Evolutionary conservation across 495 filamentous ascomycete species (phyloP).

Genomic region (Podospora tetraspora): DNA sequence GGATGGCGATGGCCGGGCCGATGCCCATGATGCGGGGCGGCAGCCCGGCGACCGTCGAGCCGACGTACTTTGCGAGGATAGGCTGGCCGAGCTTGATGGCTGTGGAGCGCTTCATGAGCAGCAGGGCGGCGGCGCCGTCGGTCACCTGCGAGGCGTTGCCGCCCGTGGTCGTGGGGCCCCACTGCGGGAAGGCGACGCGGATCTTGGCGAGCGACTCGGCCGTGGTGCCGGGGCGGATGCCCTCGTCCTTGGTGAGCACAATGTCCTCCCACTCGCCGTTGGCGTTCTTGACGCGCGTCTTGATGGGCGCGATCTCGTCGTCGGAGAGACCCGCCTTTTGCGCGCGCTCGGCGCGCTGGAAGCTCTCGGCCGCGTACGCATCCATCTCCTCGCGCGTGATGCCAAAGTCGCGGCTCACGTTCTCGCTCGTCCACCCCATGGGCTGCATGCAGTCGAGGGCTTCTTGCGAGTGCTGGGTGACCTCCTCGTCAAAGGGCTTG

Average conservation of each 20-base stretch:
- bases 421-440: conserved; percentile 98
- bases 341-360: conserved; percentile 75
- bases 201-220: conserved; percentile 78
- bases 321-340: conserved; percentile 92
- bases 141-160: conserved; percentile 97
- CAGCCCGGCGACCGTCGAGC: conserved; percentile 83
- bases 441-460: conserved; percentile 81
- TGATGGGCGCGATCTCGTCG: conserved; percentile 90
- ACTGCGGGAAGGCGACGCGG: conserved; percentile 82
- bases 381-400: conserved; percentile 78
- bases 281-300: conserved; percentile 74
- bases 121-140: conserved; percentile 82
- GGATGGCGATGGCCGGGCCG: conserved; percentile 87
- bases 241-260: conserved; percentile 79
- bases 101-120: conserved; percentile 90
- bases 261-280: conserved; percentile 72
- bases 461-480: conserved; percentile 67
- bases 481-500: conserved; percentile 69
- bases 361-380: conserved; percentile 78
- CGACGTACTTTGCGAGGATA: conserved; percentile 90
- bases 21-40: conserved; percentile 96
- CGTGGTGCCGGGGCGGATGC: conserved; percentile 83
- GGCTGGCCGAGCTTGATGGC: conserved; percentile 85
- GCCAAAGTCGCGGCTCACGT: conserved; percentile 87
- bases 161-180: conserved; percentile 81